Base-by-base conservation (phyloP, 352 stramenopile species). In the Phytophthora palmivora region DNA sequence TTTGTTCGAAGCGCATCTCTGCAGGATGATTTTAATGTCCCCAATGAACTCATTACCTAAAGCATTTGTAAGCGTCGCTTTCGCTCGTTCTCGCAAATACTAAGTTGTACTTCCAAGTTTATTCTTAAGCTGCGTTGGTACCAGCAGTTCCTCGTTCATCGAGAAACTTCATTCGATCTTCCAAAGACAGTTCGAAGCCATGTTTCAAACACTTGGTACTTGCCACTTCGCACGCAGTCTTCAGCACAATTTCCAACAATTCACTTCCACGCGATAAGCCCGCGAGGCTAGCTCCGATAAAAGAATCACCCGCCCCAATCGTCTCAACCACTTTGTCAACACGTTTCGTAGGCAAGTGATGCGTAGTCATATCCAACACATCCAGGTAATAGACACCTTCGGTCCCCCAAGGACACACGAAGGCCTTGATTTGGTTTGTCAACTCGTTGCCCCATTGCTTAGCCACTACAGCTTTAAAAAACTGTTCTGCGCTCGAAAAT, bases 221-320 rank as follows among this genome's bases (percentile, higher is more conserved):
- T 6, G 75, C 84, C n/a, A 90, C 58, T 19, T 66, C 55, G 38
- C 79, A 89, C 9, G 71, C 81, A 0, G 71, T 46, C 7, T 50
- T 61, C 19, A 90, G 21, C 0, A 76, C 68, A 4, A 34, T 34
- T 7, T 67, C 38, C 0, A 90, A 18, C 4, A 67, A 33, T 10
- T 62, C n/a, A 5, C 49, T 45, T 15, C 55, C 32, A 28, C 52
- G 14, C 4, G 69, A 58, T 6, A 90, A 47, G 3, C 63, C 74
- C 0, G 84, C 75, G n/a, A 93, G 59, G 2, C 67, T 70, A 0
- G 81, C 78, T 2, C 79, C 84, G n/a, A 91, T 88, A 42, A 91
- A 90, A 11, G 79, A 70, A 36, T 93, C 84, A 0, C 84, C 84
- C 6, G 84, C 82, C 0, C 84, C 84, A 26, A 90, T 76, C 0